Conservation (phyloP, 345 rosid genomes). For the Chamaenerion angustifolium region DNA sequence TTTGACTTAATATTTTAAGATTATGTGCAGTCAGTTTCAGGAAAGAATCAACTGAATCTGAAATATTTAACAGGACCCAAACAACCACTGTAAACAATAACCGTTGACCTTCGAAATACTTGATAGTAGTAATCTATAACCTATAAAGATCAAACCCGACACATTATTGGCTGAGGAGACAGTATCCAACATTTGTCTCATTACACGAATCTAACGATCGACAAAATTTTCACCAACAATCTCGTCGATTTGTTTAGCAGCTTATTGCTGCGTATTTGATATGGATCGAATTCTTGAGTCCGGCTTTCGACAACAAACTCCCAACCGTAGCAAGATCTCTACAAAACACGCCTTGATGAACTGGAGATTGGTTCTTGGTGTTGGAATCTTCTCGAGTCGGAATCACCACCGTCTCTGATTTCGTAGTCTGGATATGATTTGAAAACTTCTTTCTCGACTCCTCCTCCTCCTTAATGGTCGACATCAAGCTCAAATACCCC, state of each 20-base stretch:
- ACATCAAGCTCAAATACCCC: conserved; percentile 18
- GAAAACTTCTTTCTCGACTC: conserved; percentile 41
- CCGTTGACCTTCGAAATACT: no score
- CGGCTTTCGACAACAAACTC: conserved; percentile 55
- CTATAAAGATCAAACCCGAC: no score
- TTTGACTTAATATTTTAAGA: no score
- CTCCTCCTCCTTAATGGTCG: conserved; percentile 39
- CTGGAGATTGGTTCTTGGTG: conserved; percentile 19
- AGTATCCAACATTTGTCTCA: not conserved
- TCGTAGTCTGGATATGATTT: conserved; percentile 8
- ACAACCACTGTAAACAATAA: no score
- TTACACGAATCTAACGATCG: not conserved
- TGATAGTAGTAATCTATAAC: no score
- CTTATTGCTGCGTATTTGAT: conserved; percentile 79
- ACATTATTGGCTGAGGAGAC: no score
- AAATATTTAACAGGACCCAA: no score
- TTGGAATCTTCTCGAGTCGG: conserved; percentile 10
- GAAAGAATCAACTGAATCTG: no score
- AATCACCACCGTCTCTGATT: not conserved
- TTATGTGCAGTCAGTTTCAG: no score
- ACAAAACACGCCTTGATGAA: conserved; percentile 66
- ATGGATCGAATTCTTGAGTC: conserved; percentile 62
- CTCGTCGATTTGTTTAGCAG: conserved; percentile 31
- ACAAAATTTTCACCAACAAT: conserved; percentile 8
- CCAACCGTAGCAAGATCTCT: conserved; percentile 76